phyloP scores from a whole-genome alignment of 75 land plant genomes.

The Cupressus sempervirens region DNA sequence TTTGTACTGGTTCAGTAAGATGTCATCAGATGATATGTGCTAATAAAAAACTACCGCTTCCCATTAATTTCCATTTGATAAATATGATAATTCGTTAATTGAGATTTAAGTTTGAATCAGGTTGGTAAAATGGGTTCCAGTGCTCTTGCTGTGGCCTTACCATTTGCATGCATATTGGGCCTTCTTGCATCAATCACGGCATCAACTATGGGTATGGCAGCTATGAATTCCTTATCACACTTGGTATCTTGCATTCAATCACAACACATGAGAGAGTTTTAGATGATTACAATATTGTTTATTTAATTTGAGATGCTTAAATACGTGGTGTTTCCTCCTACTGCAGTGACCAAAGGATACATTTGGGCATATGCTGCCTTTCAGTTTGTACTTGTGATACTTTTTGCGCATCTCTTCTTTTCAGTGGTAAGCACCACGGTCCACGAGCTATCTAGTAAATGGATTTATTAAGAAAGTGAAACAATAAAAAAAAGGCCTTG shows the following conservation, averaged over 20 bases:
- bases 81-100: background rate
- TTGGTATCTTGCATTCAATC: background rate
- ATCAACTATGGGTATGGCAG: conserved; percentile 69
- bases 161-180: conserved; percentile 80
- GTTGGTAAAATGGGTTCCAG: conserved; percentile 67
- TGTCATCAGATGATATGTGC: background rate
- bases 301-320: background rate
- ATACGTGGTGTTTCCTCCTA: conserved; percentile 10
- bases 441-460: background rate
- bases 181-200: conserved; percentile 79
- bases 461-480: background rate
- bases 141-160: conserved; percentile 80
- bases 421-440: conserved; percentile 48
- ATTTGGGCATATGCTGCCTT: conserved; percentile 76
- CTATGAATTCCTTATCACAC: background rate
- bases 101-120: conserved; percentile 26
- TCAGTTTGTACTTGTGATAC: conserved; percentile 67
- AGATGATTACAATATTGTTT: background rate
- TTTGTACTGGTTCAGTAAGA: background rate
- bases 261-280: background rate
- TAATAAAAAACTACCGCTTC: background rate
- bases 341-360: conserved; percentile 55
- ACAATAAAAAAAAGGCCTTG: background rate
- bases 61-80: background rate
- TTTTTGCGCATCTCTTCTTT: conserved; percentile 82